Percentiles rank a stretch among this genome's conserved stretches.
These are phyloP conservation scores for Cucurbita pepo DNA, from an alignment of 306 rosid species.

Conservation along the genomic window DNA sequence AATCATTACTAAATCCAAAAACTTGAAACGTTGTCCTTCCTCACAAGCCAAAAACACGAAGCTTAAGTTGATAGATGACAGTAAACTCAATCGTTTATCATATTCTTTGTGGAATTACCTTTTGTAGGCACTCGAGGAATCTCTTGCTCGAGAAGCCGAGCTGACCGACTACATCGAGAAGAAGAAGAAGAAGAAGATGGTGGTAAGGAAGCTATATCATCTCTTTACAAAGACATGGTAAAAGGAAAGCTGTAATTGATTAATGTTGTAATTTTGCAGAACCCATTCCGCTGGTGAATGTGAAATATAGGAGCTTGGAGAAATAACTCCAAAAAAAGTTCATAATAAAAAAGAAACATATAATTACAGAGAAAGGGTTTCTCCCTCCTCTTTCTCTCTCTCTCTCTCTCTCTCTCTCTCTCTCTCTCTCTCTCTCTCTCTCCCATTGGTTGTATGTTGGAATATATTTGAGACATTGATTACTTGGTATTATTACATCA, in stretches of 20 bases:
- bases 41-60: too few relatives aligned
- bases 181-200: slow-evolving; percentile 64
- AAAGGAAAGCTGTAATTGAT: background rate
- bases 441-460: background rate
- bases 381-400: background rate
- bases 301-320: slow-evolving; percentile 1
- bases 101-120: background rate
- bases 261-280: slow-evolving; percentile 26
- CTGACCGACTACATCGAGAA: slow-evolving; percentile 40
- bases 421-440: background rate
- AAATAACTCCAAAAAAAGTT: background rate
- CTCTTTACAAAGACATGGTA: background rate
- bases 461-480: slow-evolving; percentile 2
- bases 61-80: background rate
- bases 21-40: too few relatives aligned
- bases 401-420: background rate
- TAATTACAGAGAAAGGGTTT: background rate
- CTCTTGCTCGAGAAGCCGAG: slow-evolving; percentile 36
- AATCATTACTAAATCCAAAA: background rate
- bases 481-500: background rate
- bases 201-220: slow-evolving; percentile 21
- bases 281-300: slow-evolving; percentile 41
- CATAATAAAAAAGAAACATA: background rate
- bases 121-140: slow-evolving; percentile 49
- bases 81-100: too few relatives aligned